Evolutionary conservation across 2,329 filamentous ascomycete species (phyloP).

Genomic region (Zelopaecilomyces penicillatus): DNA sequence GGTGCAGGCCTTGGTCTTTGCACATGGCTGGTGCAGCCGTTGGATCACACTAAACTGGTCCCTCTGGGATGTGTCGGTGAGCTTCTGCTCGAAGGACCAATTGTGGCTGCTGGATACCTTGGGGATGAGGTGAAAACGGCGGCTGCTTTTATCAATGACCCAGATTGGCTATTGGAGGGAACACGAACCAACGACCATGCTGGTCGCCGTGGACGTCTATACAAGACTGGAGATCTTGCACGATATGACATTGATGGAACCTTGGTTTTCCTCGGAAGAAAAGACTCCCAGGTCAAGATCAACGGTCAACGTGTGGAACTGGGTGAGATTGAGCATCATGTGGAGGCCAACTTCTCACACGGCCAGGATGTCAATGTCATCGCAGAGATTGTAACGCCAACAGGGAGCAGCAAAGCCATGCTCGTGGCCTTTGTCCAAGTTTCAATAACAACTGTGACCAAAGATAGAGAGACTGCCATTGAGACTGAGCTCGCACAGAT

Average conservation of each 20-base stretch:
- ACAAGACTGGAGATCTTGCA: constrained; percentile 42
- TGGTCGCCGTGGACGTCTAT: constrained; percentile 19
- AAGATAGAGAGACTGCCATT: too few relatives aligned
- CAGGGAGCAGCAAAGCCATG: neutral
- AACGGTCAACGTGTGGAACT: constrained; percentile 50
- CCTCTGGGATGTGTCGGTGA: constrained; percentile 27
- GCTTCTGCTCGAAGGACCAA: constrained; percentile 32
- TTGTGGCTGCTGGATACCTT: constrained; percentile 41
- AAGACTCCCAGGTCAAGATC: constrained; percentile 52
- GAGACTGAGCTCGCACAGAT: too few relatives aligned
- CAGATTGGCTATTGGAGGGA: constrained; percentile 17
- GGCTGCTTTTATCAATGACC: constrained; percentile 33
- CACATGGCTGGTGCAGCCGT: constrained; percentile 15
- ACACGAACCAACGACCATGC: too few relatives aligned
- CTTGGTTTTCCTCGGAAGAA: constrained; percentile 40
- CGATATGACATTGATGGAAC: constrained; percentile 31
- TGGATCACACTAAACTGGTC: constrained; percentile 15
- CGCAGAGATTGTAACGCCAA: neutral
- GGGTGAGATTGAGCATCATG: constrained; percentile 15
- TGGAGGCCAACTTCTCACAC: neutral
- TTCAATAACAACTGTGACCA: too few relatives aligned
- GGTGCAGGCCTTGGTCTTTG: neutral
- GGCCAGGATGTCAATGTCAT: neutral
- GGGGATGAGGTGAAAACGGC: constrained; percentile 36
- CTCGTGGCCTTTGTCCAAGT: neutral